A percentile compares a stretch with the other conserved stretches of the same genome.
phyloP scores from a whole-genome alignment of 352 stramenopile genomes.

The Nothophytophthora sp. region DNA sequence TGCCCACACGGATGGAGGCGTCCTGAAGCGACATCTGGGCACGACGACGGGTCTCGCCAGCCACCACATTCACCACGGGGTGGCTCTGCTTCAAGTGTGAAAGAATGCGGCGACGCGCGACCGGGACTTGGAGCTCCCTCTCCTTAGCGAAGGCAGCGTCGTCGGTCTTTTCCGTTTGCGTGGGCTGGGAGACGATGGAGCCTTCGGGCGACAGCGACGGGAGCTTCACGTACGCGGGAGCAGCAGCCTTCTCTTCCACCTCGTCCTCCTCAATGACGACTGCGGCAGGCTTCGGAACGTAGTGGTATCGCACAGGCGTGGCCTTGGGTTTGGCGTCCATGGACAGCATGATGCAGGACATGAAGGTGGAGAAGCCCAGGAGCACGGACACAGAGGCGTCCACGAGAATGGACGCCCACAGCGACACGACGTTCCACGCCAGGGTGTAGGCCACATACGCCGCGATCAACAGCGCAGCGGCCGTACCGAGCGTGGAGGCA shows the following conservation, averaged over 20 bases:
- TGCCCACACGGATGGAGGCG: conserved; percentile 76
- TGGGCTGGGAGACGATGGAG: conserved; percentile 14
- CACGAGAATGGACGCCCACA: conserved; percentile 24
- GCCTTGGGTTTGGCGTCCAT: conserved; percentile 13
- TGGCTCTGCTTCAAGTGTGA: conserved; percentile 38
- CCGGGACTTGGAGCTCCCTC: conserved; percentile 38
- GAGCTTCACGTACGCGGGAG: conserved; percentile 12
- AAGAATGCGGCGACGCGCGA: conserved; percentile 45
- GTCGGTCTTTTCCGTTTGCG: conserved; percentile 22
- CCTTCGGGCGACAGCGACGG: conserved; percentile 30
- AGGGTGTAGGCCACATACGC: conserved; percentile 29
- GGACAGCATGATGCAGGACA: conserved; percentile 39
- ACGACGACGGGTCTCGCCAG: conserved; percentile 52
- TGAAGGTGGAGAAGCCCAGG: conserved; percentile 60
- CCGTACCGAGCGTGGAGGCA: conserved; percentile 26
- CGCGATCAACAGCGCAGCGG: conserved; percentile 27
- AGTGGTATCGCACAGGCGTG: conserved; percentile 5
- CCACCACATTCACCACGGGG: conserved; percentile 57
- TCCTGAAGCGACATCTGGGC: conserved; percentile 49
- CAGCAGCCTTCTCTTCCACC: background rate
- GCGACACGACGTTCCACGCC: conserved; percentile 26
- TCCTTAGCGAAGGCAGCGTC: conserved; percentile 19
- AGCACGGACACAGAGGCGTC: conserved; percentile 36
- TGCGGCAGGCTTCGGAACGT: conserved; percentile 1
- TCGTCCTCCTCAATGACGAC: no score